A percentile compares a stretch with the other conserved stretches of the same genome.
Conservation (phyloP, 768 basidiomycete species). For the Termitomyces sp. region DNA sequence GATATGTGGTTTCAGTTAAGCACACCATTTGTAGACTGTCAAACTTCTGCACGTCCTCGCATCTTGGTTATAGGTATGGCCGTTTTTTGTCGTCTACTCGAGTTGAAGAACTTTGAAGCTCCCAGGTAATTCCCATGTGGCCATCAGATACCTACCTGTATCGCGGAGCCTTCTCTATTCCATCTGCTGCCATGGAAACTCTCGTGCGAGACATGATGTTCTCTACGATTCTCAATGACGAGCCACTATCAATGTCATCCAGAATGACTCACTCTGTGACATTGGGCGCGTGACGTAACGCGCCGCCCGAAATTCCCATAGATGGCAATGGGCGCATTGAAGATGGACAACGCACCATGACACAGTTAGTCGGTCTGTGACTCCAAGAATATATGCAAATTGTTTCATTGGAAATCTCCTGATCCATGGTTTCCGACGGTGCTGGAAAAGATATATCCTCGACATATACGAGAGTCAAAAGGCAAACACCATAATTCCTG, state of each 20-base stretch:
- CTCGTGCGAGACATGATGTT: not conserved
- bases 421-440: not conserved
- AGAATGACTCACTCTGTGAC: not conserved
- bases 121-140: not conserved
- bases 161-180: not conserved
- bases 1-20: not conserved
- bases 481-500: not conserved
- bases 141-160: not conserved
- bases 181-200: not conserved
- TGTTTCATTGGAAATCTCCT: too few species aligned
- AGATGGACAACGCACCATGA: not conserved
- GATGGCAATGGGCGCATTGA: not conserved
- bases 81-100: not conserved
- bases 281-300: not conserved
- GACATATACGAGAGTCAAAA: not conserved
- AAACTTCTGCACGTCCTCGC: not conserved
- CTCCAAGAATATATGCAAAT: not conserved
- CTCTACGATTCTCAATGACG: not conserved
- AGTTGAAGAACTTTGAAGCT: not conserved
- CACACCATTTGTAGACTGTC: not conserved
- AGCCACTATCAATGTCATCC: not conserved
- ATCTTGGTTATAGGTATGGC: not conserved
- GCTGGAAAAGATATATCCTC: not conserved
- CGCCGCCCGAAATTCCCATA: not conserved
- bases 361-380: not conserved